Conservation (phyloP, 306 rosid species). For the Cucurbita maxima region DNA sequence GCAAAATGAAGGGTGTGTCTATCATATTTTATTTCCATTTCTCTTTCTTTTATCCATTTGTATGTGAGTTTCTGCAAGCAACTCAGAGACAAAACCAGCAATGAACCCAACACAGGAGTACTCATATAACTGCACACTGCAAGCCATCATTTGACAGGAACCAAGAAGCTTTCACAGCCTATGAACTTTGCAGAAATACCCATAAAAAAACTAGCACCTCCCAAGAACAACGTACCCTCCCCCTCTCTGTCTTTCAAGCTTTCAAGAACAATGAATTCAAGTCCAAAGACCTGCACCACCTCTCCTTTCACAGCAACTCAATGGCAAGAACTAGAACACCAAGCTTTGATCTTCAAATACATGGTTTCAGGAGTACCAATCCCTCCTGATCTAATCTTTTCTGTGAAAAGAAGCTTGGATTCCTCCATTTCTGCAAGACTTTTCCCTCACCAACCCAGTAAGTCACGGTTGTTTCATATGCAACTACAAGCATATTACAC, state of each 20-base stretch:
- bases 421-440: constrained; percentile 59
- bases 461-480: constrained; percentile 6
- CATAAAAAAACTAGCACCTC: constrained; percentile 10
- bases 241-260: background rate
- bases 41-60: constrained; percentile 2
- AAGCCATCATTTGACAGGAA: constrained; percentile 36
- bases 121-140: constrained; percentile 3
- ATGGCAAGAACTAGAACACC: constrained; percentile 98
- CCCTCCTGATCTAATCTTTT: constrained; percentile 73
- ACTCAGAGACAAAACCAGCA: constrained; percentile 10
- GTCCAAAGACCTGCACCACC: constrained; percentile 35
- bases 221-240: constrained; percentile 10
- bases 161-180: constrained; percentile 23
- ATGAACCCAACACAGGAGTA: background rate
- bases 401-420: constrained; percentile 75
- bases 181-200: constrained; percentile 15
- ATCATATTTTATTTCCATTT: background rate
- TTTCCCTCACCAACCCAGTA: constrained; percentile 74
- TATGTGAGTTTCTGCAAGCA: constrained; percentile 7
- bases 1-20: constrained; percentile 5
- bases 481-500: background rate
- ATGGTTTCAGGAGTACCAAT: constrained; percentile 82
- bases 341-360: constrained; percentile 84
- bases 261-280: constrained; percentile 30
- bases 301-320: constrained; percentile 75